Evolutionary conservation across 2,329 filamentous ascomycete genomes (phyloP), one percentile per base, ranked within the genome.

Genomic region (Lecanicillium sp.): DNA sequence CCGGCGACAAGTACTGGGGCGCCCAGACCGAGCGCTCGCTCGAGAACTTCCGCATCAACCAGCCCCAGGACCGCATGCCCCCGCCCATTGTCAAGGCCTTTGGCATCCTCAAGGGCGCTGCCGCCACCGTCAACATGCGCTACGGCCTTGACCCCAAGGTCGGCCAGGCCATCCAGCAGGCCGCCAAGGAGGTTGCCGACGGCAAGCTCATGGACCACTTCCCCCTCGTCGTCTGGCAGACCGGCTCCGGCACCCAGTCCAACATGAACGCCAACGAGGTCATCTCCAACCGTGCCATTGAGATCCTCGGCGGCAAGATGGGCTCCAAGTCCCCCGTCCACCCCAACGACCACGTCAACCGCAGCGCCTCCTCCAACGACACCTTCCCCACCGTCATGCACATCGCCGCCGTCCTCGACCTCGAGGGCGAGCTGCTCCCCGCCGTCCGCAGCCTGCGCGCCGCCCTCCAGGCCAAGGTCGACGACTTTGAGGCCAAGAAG

Each of bases 241-340:
- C 92, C 39, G 92, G 92, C 48, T 97, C 92, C 36, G 92, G 92
- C 60, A 97, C 92, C 20, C 92, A 97, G 74, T 96, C 89, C 64
- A 97, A 95, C 79, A 97, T 97, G 92, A 98, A 98, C 71, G 89
- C 90, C 61, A 98, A 98, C 72, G 92, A 98, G 66, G 92, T 98
- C 66, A 97, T 98, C 66, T 96, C 90, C 49, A 98, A 97, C 78
- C 87, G 92, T 50, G 92, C 92, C 49, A 97, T 97, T 65, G 90
- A 97, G 73, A 94, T 97, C 48, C 77, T 97, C 39, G 92, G 92
- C 53, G 92, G 92, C 55, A 76, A 75, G 49, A 95, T 88, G 86
- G 92, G 92, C 53, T 82, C 73, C 77, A 97, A 97, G 82, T 95
- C 94, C 74, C 92, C 92, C 19, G 92, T 98, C 48, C 92, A 98